These are phyloP conservation scores for Septoria petroselini DNA, from an alignment of 2,329 filamentous ascomycete genomes.

Conservation along the genomic window DNA sequence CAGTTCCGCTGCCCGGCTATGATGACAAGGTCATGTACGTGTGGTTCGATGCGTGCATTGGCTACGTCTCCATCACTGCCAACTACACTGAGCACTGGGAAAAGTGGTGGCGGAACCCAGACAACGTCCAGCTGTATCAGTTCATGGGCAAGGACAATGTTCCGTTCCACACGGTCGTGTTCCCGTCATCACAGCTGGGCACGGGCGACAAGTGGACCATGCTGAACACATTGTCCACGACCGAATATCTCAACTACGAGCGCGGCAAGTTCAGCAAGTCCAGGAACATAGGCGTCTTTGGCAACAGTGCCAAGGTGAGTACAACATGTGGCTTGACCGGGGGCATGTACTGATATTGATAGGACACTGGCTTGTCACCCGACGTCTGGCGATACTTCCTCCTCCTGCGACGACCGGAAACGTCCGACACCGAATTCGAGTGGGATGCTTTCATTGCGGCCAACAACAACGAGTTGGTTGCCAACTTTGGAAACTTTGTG, in stretches of 20 bases:
- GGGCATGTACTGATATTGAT: not conserved
- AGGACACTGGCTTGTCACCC: constrained; percentile 73
- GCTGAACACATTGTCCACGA: constrained; percentile 82
- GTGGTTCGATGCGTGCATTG: constrained; percentile 89
- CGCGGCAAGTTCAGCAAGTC: constrained; percentile 92
- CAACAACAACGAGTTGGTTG: constrained; percentile 87
- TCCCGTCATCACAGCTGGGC: constrained; percentile 82
- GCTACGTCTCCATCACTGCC: constrained; percentile 91
- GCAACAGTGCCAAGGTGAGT: constrained; percentile 67
- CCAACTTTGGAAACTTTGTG: constrained; percentile 63
- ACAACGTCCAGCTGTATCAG: constrained; percentile 85
- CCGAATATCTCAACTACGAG: constrained; percentile 87
- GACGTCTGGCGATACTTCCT: constrained; percentile 96
- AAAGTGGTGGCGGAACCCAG: constrained; percentile 89
- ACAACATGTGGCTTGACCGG: too few species aligned
- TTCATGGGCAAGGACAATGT: constrained; percentile 95
- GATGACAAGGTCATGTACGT: constrained; percentile 85
- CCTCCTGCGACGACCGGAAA: constrained; percentile 79
- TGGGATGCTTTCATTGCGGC: constrained; percentile 78
- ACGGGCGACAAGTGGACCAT: constrained; percentile 84
- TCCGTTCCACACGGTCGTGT: constrained; percentile 85
- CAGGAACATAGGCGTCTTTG: constrained; percentile 84
- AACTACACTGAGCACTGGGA: constrained; percentile 88
- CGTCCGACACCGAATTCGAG: constrained; percentile 82
- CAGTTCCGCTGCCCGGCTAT: constrained; percentile 59